phyloP scores from a whole-genome alignment of 768 basidiomycete genomes.

The Floccularia luteovirens region DNA sequence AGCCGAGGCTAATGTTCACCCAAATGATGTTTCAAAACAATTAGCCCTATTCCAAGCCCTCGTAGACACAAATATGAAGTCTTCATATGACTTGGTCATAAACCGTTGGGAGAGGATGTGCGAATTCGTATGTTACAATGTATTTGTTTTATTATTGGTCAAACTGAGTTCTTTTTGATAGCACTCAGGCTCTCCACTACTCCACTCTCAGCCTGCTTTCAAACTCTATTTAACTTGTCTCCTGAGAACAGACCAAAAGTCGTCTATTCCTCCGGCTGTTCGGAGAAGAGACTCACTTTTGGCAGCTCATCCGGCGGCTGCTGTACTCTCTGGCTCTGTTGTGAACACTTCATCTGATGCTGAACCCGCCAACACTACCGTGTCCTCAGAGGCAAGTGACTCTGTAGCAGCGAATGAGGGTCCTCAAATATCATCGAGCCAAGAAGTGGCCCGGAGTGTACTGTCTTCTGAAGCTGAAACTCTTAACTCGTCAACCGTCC shows the following conservation, averaged over 20 bases:
- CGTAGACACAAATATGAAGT: slow-evolving; percentile 51
- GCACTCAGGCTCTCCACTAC: slow-evolving; percentile 63
- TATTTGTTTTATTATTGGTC: neutral
- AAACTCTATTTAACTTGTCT: slow-evolving; percentile 69
- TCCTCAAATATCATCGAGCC: slow-evolving; percentile 17
- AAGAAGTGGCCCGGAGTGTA: slow-evolving; percentile 40
- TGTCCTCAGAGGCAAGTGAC: neutral
- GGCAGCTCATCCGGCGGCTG: slow-evolving; percentile 20
- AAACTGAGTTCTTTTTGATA: slow-evolving; percentile 18
- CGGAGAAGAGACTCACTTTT: slow-evolving; percentile 61
- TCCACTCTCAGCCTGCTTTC: slow-evolving; percentile 68
- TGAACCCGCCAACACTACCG: neutral
- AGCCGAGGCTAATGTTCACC: slow-evolving; percentile 68
- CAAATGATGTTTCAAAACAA: slow-evolving; percentile 64
- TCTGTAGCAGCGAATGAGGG: neutral
- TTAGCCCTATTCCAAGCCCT: slow-evolving; percentile 64
- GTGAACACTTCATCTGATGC: too few relatives aligned
- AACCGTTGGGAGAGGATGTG: slow-evolving; percentile 78
- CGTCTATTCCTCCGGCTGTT: slow-evolving; percentile 59
- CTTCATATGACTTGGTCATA: slow-evolving; percentile 67
- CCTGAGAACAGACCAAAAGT: slow-evolving; percentile 45
- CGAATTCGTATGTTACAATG: slow-evolving; percentile 59
- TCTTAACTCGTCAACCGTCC: slow-evolving; percentile 11
- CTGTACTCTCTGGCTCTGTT: slow-evolving; percentile 2
- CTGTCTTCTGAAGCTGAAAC: slow-evolving; percentile 11